These are phyloP conservation scores for Staphylotrichum tortipilum DNA, from an alignment of 495 filamentous ascomycete species.

Conservation along the genomic window DNA sequence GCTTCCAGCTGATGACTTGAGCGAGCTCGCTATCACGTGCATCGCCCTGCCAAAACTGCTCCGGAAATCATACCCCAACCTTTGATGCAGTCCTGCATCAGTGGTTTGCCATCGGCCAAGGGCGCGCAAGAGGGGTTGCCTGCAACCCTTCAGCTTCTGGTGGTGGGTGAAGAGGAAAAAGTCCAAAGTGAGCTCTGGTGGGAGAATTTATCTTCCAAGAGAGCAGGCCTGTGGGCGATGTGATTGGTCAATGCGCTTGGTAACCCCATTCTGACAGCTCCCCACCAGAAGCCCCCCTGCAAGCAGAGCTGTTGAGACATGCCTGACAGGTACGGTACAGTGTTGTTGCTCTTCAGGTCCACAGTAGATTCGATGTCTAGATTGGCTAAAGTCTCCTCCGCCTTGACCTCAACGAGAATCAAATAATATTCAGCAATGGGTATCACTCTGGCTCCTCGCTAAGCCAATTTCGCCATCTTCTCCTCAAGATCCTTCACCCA, in stretches of 20 bases:
- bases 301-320: too few species aligned
- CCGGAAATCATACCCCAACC: background rate
- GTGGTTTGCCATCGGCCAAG: background rate
- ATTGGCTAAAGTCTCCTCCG: too few species aligned
- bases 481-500: slow-evolving; percentile 87
- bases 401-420: too few species aligned
- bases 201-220: slow-evolving; percentile 10
- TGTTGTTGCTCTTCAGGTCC: too few species aligned
- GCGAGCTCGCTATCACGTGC: slow-evolving; percentile 7
- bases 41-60: background rate
- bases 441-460: slow-evolving; percentile 21
- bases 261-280: slow-evolving; percentile 1
- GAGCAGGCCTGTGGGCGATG: background rate
- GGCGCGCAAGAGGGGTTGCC: background rate
- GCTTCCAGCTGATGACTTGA: background rate
- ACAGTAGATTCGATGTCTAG: too few species aligned
- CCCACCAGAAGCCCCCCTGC: too few species aligned
- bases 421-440: slow-evolving; percentile 9
- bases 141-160: background rate
- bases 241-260: slow-evolving; percentile 12
- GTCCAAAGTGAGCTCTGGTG: background rate
- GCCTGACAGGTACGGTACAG: too few species aligned
- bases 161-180: slow-evolving; percentile 10
- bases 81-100: background rate
- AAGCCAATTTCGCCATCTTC: slow-evolving; percentile 52